Evolutionary conservation across 2,329 filamentous ascomycete genomes (phyloP), one percentile per base, ranked within the genome.

Genomic region (Pseudocercospora musae): DNA sequence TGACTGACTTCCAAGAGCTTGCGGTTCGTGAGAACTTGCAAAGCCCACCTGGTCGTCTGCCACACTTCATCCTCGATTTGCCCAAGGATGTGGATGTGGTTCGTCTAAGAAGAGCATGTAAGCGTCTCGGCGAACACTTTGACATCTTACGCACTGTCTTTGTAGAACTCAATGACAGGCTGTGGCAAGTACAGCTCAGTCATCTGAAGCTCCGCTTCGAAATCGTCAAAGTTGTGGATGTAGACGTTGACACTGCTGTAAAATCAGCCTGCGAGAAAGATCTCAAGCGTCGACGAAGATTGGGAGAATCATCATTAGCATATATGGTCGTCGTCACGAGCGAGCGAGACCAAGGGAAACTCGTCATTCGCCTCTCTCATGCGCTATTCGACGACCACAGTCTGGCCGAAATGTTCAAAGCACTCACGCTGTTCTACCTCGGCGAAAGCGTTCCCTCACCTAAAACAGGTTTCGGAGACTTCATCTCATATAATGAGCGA

Each of bases 71-170:
- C 55, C 64, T 71, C 23, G 67, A 69, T 49, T 65, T 69, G 25
- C 61, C 60, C 2, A 59, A 59, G 6, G 57, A 62, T 20, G 57
- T 72, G 4, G 70, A 71, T 25, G 29, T 70, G 18, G 37, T 57
- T 15, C 63, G 68, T 20, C 60, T 71, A 3, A 62, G 64, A 49
- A 58, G 62, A 25, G 63, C 68, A 21, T 66, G 64, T 42, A 67
- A 62, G 37, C 57, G 64, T 13, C 57, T 69, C 29, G 27, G 61
- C 15, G 60, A 68, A 33, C 58, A 62, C 10, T 65, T 64, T 82
- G 71, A 79, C 75, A 82, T 84, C 27, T 76, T 87, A 7, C 81
- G 84, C 21, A 85, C 85, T 0, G 79, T 81, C 0, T 87, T 87
- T 59, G 76, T 82, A 2, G 72, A 77, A 0, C 1, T 78, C 78